A percentile compares a stretch with the other conserved stretches of the same genome.
Evolutionary conservation across 495 filamentous ascomycete genomes (phyloP).

Genomic region (Daldinia childiae): DNA sequence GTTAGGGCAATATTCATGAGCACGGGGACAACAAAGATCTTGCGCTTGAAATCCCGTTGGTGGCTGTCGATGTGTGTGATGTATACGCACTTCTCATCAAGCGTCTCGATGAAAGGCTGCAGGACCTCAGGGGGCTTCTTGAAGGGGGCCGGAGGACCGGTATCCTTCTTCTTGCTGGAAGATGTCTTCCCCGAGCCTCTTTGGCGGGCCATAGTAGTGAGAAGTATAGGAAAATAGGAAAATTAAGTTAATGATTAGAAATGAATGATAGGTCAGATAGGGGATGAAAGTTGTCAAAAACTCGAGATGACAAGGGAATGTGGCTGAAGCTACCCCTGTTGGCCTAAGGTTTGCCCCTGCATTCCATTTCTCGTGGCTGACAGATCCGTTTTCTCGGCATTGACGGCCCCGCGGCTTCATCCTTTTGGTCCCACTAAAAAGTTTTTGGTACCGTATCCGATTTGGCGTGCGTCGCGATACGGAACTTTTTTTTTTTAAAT

Average conservation of each 20-base stretch:
- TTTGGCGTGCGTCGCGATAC: constrained; percentile 13
- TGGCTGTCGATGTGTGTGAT: constrained; percentile 79
- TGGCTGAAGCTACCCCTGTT: constrained; percentile 43
- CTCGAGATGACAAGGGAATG: constrained; percentile 21
- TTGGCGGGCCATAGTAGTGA: constrained; percentile 36
- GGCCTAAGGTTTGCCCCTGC: neutral
- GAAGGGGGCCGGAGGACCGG: constrained; percentile 68
- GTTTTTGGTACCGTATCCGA: constrained; percentile 9
- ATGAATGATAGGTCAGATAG: neutral
- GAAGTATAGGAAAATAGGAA: neutral
- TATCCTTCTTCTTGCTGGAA: constrained; percentile 37
- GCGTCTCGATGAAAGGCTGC: constrained; percentile 66
- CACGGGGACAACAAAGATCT: constrained; percentile 78
- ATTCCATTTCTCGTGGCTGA: neutral
- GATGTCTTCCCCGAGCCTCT: constrained; percentile 30
- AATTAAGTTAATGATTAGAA: neutral
- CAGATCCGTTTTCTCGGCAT: neutral
- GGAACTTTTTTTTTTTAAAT: constrained; percentile 22
- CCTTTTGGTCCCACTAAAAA: constrained; percentile 18
- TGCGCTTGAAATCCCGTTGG: constrained; percentile 70
- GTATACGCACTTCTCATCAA: constrained; percentile 74
- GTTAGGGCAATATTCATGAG: constrained; percentile 72
- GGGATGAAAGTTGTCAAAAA: constrained; percentile 15
- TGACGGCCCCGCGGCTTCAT: neutral
- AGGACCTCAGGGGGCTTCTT: constrained; percentile 65